Evolutionary conservation across 2,329 filamentous ascomycete species (phyloP).

Genomic region (Chaetomiaceae sp.): DNA sequence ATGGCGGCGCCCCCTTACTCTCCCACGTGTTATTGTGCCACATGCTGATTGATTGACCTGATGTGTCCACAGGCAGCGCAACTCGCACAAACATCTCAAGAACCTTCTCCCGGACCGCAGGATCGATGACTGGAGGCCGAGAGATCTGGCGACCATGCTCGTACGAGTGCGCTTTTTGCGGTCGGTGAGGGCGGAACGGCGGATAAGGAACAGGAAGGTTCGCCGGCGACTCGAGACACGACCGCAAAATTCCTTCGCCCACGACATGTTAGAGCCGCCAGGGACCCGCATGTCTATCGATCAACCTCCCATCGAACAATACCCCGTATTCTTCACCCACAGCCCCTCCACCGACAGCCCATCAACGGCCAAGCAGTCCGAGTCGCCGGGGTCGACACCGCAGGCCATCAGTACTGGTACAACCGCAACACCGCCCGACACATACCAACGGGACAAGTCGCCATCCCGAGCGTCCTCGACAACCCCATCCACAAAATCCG

Average conservation of each 20-base stretch:
- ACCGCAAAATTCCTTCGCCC: background rate
- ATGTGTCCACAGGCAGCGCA: constrained; percentile 24
- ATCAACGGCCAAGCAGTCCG: constrained; percentile 17
- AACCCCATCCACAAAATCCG: constrained; percentile 23
- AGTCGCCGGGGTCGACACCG: constrained; percentile 23
- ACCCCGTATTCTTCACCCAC: constrained; percentile 1
- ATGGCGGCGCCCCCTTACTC: background rate
- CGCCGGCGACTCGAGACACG: constrained; percentile 17
- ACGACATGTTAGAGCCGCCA: background rate
- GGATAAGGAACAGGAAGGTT: constrained; percentile 20
- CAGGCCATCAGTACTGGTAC: constrained; percentile 17
- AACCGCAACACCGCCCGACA: constrained; percentile 20
- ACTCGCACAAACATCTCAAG: constrained; percentile 28
- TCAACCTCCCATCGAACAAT: constrained; percentile 1
- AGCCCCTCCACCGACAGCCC: constrained; percentile 14
- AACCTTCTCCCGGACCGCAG: constrained; percentile 27
- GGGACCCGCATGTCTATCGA: constrained; percentile 10
- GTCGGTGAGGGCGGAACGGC: constrained; percentile 26
- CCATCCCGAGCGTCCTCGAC: constrained; percentile 23
- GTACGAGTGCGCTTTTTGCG: constrained; percentile 26
- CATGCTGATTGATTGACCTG: constrained; percentile 13
- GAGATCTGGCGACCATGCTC: constrained; percentile 26
- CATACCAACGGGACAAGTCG: constrained; percentile 21
- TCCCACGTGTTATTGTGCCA: background rate
- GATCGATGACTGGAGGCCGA: constrained; percentile 28